Conservation (phyloP, 2,329 filamentous ascomycete genomes). For the Lasiodiplodia sp. region DNA sequence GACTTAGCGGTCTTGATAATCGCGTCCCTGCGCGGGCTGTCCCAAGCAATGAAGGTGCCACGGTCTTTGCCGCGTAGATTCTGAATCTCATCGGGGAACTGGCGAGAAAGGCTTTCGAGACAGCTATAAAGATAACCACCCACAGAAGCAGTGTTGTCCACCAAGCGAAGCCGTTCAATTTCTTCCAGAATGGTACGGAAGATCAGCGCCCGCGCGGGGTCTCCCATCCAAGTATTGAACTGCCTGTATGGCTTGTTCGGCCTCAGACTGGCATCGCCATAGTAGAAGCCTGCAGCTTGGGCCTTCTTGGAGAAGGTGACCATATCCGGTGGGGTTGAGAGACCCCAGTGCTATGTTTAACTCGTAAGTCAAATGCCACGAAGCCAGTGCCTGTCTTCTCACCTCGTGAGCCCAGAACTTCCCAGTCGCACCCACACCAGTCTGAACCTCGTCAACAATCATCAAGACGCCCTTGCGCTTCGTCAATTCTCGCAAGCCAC, state of each 20-base stretch:
- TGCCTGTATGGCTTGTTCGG: constrained; percentile 95
- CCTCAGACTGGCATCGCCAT: constrained; percentile 76
- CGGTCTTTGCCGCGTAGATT: constrained; percentile 87
- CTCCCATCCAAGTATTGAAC: constrained; percentile 98
- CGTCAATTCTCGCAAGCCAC: constrained; percentile 79
- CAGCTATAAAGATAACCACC: constrained; percentile 80
- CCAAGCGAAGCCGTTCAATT: constrained; percentile 76
- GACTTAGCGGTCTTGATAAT: constrained; percentile 81
- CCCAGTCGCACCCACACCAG: constrained; percentile 88
- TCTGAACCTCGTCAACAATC: constrained; percentile 95
- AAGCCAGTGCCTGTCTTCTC: too few relatives aligned
- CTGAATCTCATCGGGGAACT: constrained; percentile 78
- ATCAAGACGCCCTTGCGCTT: constrained; percentile 78
- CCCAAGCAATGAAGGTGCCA: constrained; percentile 93
- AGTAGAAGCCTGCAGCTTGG: constrained; percentile 93
- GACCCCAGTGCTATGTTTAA: constrained; percentile 76
- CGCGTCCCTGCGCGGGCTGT: constrained; percentile 79
- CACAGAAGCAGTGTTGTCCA: constrained; percentile 77
- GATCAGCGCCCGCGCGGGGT: constrained; percentile 84
- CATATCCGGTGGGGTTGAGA: constrained; percentile 82
- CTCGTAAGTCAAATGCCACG: too few relatives aligned
- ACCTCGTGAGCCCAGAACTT: constrained; percentile 89
- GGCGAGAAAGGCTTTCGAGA: constrained; percentile 70
- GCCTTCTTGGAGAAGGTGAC: constrained; percentile 97
- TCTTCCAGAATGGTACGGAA: constrained; percentile 88